These are phyloP conservation scores for Eucalyptus pauciflora DNA, from an alignment of 345 rosid species.

Conservation along the genomic window DNA sequence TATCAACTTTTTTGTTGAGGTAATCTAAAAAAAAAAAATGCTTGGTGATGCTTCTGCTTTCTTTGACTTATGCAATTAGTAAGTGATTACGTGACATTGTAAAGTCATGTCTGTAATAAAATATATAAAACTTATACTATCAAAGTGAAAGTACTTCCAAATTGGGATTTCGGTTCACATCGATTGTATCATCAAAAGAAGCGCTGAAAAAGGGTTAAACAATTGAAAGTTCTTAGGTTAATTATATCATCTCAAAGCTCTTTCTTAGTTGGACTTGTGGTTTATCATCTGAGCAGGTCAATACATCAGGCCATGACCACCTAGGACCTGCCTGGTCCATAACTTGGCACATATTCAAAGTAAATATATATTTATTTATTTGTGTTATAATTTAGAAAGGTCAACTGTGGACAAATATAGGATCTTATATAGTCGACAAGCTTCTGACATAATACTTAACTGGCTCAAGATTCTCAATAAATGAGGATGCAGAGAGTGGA, in stretches of 20 bases:
- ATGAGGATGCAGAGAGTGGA: background rate
- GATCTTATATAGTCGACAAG: background rate
- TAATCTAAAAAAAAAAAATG: background rate
- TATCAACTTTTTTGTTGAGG: background rate
- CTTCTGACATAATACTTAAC: background rate
- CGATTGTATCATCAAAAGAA: background rate
- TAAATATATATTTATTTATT: background rate
- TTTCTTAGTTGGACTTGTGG: background rate
- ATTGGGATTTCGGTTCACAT: background rate
- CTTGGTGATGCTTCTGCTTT: background rate
- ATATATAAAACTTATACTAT: rapidly evolving
- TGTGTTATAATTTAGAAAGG: background rate
- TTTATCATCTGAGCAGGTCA: background rate
- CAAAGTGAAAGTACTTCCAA: background rate
- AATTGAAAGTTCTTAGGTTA: background rate
- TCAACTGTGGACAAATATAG: background rate
- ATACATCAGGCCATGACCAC: background rate
- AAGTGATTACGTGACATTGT: rapidly evolving
- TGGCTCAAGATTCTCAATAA: background rate
- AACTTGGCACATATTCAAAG: background rate
- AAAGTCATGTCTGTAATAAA: rapidly evolving
- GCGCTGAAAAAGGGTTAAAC: background rate
- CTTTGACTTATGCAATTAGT: background rate
- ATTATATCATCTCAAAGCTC: background rate
- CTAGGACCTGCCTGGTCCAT: background rate